Base-by-base conservation (phyloP, 1,284 basidiomycete species). In the Ganoderma lingzhi region DNA sequence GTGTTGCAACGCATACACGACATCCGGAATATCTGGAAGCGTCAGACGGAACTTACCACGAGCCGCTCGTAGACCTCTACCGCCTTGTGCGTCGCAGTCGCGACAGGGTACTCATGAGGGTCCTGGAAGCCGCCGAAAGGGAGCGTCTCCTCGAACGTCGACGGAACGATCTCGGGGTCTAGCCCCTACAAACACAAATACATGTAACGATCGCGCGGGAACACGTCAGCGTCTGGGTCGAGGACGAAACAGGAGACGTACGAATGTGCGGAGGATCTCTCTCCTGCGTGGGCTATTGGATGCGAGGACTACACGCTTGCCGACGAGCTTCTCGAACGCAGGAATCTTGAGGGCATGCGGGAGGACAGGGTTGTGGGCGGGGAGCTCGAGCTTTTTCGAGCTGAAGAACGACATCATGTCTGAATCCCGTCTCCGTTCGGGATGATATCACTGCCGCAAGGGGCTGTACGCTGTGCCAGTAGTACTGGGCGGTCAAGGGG, bases 31-130 rank as follows among this genome's bases (percentile, higher is more conserved):
- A n/a, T 59, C 15, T 3, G 28, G 12, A 9, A 59, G 12, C 35
- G 6, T 32, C 55, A 58, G 55, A 37, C 6, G 30, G 2, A 15
- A 84, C 91, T 74, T 75, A 92, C 90, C 66, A 97, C 92, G 32
- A 98, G 82, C 42, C 92, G 86, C 79, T 95, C 90, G 77, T 98
- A 98, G n/a, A 97, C 96, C 76, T 97, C 94, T 9, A 96, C 88
- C 0, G 93, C 96, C 84, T 98, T 99, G 74, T 97, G 93, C 1
- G 90, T 91, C 2, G 96, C 96, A 0, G 96, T 99, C 9, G 96
- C 91, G 6, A 98, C 94, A 0, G 97, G 95, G 79, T 99, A 99
- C 78, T 98, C 96, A 69, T 95, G 94, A 19, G 94, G 86, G 71
- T 94, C 88, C 35, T 90, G 89, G 69, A 92, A 99, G 2, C 88